Percentiles rank a stretch among this genome's conserved stretches.
These are phyloP conservation scores for Suhomyces sp. DNA, from an alignment of 805 yeast genomes.

Conservation along the genomic window DNA sequence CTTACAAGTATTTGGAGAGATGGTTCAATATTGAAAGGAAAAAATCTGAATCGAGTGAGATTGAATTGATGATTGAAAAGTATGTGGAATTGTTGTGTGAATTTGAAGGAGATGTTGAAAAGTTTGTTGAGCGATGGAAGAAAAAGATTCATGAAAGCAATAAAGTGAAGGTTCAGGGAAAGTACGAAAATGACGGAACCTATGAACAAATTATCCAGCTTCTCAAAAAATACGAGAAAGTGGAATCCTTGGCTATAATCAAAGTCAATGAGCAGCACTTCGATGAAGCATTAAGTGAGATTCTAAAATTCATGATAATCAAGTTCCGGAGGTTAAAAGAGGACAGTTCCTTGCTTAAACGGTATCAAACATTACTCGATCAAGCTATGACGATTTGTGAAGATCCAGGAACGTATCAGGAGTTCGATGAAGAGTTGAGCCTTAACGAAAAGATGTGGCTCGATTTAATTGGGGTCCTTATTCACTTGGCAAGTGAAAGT, in stretches of 20 bases:
- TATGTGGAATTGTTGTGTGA: constrained; percentile 23
- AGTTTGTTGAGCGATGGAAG: constrained; percentile 15
- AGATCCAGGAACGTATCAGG: constrained; percentile 11
- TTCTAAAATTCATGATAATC: constrained; percentile 23
- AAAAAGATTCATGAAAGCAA: too few relatives aligned
- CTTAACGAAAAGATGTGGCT: constrained; percentile 32
- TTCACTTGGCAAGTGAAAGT: constrained; percentile 16
- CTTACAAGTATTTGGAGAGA: not conserved
- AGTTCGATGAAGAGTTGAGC: constrained; percentile 11
- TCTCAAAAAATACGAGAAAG: constrained; percentile 22
- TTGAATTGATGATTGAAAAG: not conserved
- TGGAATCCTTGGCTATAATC: constrained; percentile 33
- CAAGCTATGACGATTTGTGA: constrained; percentile 34
- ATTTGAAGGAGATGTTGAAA: constrained; percentile 15
- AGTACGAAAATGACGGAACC: not conserved
- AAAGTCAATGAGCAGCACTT: constrained; percentile 20
- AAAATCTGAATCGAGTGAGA: not conserved
- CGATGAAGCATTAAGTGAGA: constrained; percentile 29
- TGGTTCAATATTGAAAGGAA: not conserved
- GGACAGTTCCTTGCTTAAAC: not conserved
- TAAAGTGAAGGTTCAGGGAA: constrained; percentile 3
- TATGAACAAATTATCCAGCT: constrained; percentile 1
- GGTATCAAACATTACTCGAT: constrained; percentile 34
- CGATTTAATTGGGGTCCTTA: constrained; percentile 23
- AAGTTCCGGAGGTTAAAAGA: constrained; percentile 11